Conservation (phyloP, 768 basidiomycete genomes). For the Coprinopsis strossmayeri region DNA sequence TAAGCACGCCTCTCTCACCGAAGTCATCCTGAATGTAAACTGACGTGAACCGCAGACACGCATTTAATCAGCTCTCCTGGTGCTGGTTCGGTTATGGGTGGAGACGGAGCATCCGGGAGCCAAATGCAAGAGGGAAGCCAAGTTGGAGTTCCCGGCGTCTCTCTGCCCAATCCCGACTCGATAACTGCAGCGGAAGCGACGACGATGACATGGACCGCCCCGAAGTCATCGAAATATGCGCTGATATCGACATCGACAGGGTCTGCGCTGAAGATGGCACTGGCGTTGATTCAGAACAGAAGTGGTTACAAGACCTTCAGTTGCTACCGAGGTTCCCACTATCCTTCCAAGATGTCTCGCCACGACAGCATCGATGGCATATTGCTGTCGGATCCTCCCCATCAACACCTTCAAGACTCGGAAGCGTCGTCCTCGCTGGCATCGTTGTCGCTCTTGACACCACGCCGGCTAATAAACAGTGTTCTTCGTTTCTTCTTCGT, state of each 20-base stretch:
- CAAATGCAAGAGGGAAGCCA: background rate
- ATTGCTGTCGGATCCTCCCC: background rate
- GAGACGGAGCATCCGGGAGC: background rate
- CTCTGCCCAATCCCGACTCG: constrained; percentile 3
- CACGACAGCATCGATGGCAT: background rate
- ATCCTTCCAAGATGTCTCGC: background rate
- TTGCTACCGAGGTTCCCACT: background rate
- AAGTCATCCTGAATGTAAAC: background rate
- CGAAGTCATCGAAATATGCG: background rate
- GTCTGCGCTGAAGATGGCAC: constrained; percentile 1
- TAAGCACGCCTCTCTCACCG: background rate
- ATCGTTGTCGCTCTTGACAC: background rate
- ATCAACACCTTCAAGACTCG: background rate
- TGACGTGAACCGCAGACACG: background rate
- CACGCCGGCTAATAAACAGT: background rate
- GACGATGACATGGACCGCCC: constrained; percentile 12
- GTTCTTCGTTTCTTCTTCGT: background rate
- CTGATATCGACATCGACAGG: background rate
- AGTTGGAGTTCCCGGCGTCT: background rate
- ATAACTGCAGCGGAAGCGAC: background rate
- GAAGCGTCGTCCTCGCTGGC: background rate
- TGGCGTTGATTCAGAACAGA: background rate
- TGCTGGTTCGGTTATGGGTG: background rate
- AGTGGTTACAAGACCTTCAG: background rate
- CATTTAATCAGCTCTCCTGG: background rate